Base-by-base conservation (phyloP, 805 yeast genomes). In the Yamadazyma tumulicola region DNA sequence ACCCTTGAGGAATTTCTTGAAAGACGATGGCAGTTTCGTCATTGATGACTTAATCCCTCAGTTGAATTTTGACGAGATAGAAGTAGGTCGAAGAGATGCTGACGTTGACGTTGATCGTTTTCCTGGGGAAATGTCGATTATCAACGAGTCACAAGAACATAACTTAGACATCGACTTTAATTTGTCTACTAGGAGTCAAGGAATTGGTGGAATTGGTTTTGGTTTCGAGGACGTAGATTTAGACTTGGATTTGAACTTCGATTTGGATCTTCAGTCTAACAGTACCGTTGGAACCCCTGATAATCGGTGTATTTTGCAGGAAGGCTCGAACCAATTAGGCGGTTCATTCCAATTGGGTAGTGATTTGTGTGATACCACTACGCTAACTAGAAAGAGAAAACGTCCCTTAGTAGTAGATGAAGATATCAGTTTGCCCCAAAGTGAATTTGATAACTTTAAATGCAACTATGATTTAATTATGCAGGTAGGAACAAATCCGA, bases 11-110 rank as follows among this genome's bases (percentile, higher is more conserved):
- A 19, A 2, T n/a, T 44, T 41, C 14, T 31, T 49, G 6, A 26
- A 13, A 9, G 58, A 61, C 33, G 65, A 60, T 42, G 51, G 54
- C 0, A 25, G 34, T 8, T 62, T 62, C 31, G 39, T 52, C 27
- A 46, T 61, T n/a, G 42, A 43, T 2, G 59, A 59, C 25, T 51
- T 60, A 15, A 40, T 45, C 4, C 45, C 43, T 0, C 38, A 39
- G 1, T 29, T 41, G 31, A 44, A 42, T 18, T 11, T 33, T 1
- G 32, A 26, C 15, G 28, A 31, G 13, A 18, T 35, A 12, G 39
- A 41, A 12, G 26, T 38, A 11, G 45, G 43, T 9, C 11, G 45
- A 38, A 31, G n/a, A n/a, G n/a, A n/a, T n/a, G n/a, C n/a, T n/a
- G n/a, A n/a, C n/a, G n/a, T n/a, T n/a, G n/a, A n/a, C n/a, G n/a